A percentile compares a stretch with the other conserved stretches of the same genome.
Evolutionary conservation across 176 grass and related monocot genomes (phyloP).

Genomic region (Hordeum vulgare): DNA sequence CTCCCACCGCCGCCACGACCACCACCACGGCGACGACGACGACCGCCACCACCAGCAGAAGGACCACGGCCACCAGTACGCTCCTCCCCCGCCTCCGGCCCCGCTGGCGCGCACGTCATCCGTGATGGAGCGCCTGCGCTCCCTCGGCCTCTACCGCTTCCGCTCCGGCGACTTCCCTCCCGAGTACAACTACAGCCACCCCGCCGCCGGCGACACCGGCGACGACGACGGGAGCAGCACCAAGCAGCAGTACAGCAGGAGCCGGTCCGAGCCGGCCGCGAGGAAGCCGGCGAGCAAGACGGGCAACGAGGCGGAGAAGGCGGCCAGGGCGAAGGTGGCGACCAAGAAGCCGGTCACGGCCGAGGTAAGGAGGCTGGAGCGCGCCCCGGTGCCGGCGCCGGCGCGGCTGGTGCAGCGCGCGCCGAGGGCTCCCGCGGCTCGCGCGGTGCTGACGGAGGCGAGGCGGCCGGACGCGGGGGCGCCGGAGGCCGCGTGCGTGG

Average conservation of each 20-base stretch:
- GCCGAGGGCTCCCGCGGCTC: background rate
- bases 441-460: background rate
- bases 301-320: background rate
- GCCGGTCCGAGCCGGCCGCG: constrained; percentile 32
- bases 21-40: background rate
- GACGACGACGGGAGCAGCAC: background rate
- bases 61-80: background rate
- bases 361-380: constrained; percentile 18
- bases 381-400: background rate
- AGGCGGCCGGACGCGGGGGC: background rate
- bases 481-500: constrained; percentile 24
- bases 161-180: constrained; percentile 67
- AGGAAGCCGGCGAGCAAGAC: background rate
- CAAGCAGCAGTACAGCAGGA: constrained; percentile 27
- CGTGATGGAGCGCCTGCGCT: constrained; percentile 64
- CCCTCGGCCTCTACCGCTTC: constrained; percentile 64
- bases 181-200: constrained; percentile 17
- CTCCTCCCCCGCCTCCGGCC: constrained; percentile 1
- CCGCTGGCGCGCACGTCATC: constrained; percentile 42
- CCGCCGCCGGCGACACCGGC: background rate
- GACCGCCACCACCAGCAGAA: background rate
- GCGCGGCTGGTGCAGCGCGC: background rate
- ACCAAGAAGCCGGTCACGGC: background rate
- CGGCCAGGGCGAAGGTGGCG: background rate
- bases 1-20: background rate